Conservation (phyloP, 2,329 filamentous ascomycete genomes). For the Ascochyta lentis region DNA sequence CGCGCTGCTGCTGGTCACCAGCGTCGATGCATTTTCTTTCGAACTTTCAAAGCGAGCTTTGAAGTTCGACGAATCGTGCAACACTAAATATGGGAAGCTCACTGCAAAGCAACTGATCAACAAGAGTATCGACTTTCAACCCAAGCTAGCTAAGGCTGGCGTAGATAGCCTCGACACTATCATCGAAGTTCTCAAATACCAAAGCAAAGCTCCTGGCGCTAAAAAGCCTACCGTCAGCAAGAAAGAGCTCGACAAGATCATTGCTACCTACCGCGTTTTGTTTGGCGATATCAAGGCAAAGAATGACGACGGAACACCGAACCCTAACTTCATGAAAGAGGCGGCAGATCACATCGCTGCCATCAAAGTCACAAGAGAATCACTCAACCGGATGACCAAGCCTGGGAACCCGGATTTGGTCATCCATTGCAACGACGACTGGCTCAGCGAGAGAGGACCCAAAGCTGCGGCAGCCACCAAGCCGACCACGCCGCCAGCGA, state of each 20-base stretch:
- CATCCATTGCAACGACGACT: conserved; percentile 22
- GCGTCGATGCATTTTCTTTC: conserved; percentile 10
- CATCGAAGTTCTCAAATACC: conserved; percentile 9
- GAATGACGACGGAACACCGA: conserved; percentile 4
- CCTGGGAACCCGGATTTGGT: conserved; percentile 9
- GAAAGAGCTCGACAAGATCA: conserved; percentile 9
- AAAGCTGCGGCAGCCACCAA: conserved; percentile 3
- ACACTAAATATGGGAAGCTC: conserved; percentile 17
- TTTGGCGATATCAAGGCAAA: conserved; percentile 15
- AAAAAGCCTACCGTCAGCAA: conserved; percentile 12
- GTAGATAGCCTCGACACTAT: conserved; percentile 10
- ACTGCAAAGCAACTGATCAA: conserved; percentile 17
- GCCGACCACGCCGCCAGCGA: neutral
- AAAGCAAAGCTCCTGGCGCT: conserved; percentile 5
- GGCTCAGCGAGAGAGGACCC: conserved; percentile 11
- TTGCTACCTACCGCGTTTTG: conserved; percentile 16
- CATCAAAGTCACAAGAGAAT: conserved; percentile 14
- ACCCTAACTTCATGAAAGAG: conserved; percentile 9
- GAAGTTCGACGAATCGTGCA: conserved; percentile 15
- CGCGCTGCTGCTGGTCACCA: conserved; percentile 9
- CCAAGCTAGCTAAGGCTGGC: conserved; percentile 14
- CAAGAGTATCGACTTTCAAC: conserved; percentile 17
- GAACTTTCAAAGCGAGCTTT: conserved; percentile 15
- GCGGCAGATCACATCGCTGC: conserved; percentile 9
- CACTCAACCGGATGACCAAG: conserved; percentile 14